Evolutionary conservation across 1,284 basidiomycete genomes (phyloP).

Genomic region (Microbotryomycetes sp.): DNA sequence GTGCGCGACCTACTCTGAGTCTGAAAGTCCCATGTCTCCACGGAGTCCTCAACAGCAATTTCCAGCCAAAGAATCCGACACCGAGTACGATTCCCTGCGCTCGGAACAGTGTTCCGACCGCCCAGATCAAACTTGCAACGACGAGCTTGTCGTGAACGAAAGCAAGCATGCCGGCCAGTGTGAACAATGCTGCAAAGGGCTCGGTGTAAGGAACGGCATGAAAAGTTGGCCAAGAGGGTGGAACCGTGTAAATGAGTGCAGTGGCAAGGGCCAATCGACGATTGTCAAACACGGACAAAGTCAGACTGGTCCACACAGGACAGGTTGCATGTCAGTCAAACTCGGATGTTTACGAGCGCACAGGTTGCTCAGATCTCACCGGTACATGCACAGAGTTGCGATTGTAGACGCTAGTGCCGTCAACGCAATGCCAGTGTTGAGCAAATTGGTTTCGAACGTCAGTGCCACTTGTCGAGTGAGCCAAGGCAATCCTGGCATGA

Average conservation of each 20-base stretch:
- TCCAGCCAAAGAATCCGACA: conserved; percentile 67
- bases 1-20: no score
- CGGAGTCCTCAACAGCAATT: conserved; percentile 33
- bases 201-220: conserved; percentile 71
- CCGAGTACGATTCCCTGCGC: conserved; percentile 71
- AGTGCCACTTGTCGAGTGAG: conserved; percentile 49
- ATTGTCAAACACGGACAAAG: conserved; percentile 41
- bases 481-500: conserved; percentile 63
- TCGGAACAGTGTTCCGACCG: conserved; percentile 61
- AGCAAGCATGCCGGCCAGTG: conserved; percentile 58
- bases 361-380: conserved; percentile 40
- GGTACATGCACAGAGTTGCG: conserved; percentile 56
- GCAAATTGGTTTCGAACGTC: conserved; percentile 33
- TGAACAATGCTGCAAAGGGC: conserved; percentile 72
- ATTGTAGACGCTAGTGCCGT: conserved; percentile 37
- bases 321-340: neutral
- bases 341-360: neutral
- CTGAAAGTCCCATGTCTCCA: no score
- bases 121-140: conserved; percentile 57
- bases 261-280: conserved; percentile 56
- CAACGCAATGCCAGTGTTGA: conserved; percentile 32
- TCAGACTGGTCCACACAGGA: conserved; percentile 31
- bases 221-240: conserved; percentile 70
- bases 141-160: conserved; percentile 47
- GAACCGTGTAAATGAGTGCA: conserved; percentile 63